A percentile compares a stretch with the other conserved stretches of the same genome.
phyloP scores from a whole-genome alignment of 75 land plant species.

The Adiantum capillusveneris region DNA sequence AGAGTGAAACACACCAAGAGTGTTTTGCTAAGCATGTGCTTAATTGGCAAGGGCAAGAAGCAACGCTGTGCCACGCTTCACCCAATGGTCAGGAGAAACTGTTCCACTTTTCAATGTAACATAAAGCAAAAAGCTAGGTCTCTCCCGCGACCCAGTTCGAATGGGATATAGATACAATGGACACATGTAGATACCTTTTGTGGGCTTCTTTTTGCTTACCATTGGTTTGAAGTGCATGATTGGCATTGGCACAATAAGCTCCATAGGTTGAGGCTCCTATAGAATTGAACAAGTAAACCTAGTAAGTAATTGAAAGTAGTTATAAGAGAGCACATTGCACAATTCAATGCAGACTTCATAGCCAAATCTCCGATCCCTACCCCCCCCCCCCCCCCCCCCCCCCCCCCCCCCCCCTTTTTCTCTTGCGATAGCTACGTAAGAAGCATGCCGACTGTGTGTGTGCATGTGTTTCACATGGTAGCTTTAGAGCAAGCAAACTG shows the following conservation, averaged over 20 bases:
- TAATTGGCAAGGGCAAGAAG: slow-evolving; percentile 19
- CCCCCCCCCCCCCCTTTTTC: neutral
- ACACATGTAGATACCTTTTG: slow-evolving; percentile 25
- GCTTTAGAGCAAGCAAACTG: too few species aligned
- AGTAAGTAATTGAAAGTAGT: too few species aligned
- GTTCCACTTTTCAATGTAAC: slow-evolving; percentile 20
- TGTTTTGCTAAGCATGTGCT: too few species aligned
- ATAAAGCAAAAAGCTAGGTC: slow-evolving; percentile 26
- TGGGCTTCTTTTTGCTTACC: slow-evolving; percentile 21
- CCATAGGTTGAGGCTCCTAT: slow-evolving; percentile 30
- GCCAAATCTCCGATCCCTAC: too few species aligned
- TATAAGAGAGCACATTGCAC: too few species aligned
- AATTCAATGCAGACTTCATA: too few species aligned
- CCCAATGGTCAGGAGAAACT: slow-evolving; percentile 21
- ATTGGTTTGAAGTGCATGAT: slow-evolving; percentile 31
- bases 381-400: neutral
- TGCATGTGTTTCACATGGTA: too few species aligned
- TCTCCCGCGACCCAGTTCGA: slow-evolving; percentile 23
- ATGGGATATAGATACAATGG: slow-evolving; percentile 26
- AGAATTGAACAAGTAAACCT: neutral
- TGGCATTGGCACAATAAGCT: slow-evolving; percentile 32
- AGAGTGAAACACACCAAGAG: too few species aligned
- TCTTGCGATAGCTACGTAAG: neutral
- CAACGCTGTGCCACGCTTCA: slow-evolving; percentile 29
- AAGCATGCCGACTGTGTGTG: too few species aligned